These are phyloP conservation scores for Olyra latifolia DNA, from an alignment of 176 grass and related monocot genomes.

Conservation along the genomic window DNA sequence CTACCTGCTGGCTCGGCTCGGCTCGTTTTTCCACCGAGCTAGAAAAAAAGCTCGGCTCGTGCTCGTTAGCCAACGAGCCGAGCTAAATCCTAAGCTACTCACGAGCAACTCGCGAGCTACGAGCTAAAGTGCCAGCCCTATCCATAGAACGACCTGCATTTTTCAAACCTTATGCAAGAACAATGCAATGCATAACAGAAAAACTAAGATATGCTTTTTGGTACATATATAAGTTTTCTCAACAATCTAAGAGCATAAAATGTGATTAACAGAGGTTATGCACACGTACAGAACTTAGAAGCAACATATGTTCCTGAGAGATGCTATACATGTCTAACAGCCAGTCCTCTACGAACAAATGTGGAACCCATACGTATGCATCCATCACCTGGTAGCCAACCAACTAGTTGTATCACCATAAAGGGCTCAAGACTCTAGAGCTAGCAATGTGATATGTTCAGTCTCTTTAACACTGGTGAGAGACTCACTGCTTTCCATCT, in stretches of 20 bases:
- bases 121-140: too few species aligned
- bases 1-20: too few species aligned
- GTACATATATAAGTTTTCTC: background rate
- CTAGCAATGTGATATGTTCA: background rate
- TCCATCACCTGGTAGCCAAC: background rate
- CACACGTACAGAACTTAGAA: conserved; percentile 2
- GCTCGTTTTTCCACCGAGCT: too few species aligned
- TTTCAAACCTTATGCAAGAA: conserved; percentile 4
- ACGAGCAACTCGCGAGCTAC: too few species aligned
- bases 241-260: background rate
- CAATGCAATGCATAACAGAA: background rate
- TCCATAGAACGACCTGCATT: background rate
- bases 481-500: conserved; percentile 30
- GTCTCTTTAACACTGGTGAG: background rate
- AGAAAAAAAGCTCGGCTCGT: too few species aligned
- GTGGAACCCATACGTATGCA: background rate
- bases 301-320: conserved; percentile 14
- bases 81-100: too few species aligned
- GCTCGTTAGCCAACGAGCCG: too few species aligned
- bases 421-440: background rate
- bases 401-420: background rate
- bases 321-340: background rate
- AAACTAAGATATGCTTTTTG: background rate
- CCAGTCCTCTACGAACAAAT: background rate
- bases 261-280: background rate